phyloP scores from a whole-genome alignment of 495 filamentous ascomycete genomes.

The Sordaria brevicollis region DNA sequence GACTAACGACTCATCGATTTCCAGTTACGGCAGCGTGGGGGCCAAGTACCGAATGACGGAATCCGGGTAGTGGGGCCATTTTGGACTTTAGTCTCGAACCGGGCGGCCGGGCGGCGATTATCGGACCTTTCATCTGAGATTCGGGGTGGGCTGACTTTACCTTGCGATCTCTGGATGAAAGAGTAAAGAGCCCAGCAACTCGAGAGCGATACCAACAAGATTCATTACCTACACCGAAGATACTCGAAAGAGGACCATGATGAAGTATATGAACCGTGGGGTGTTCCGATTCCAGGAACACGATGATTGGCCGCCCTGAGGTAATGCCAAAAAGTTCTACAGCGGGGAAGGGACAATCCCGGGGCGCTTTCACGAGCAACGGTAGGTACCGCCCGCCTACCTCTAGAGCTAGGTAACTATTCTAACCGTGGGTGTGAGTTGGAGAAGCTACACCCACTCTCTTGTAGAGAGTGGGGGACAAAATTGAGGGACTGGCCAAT shows the following conservation, averaged over 20 bases:
- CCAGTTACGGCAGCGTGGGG: not conserved
- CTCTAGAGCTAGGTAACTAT: not conserved
- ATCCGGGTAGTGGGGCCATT: not conserved
- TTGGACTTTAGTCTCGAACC: not conserved
- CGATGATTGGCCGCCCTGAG: not conserved
- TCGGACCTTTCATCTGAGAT: not conserved
- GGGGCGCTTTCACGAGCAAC: not conserved
- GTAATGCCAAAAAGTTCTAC: not conserved
- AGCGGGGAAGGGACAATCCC: not conserved
- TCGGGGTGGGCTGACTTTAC: not conserved
- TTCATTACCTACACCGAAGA: not conserved
- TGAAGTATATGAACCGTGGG: not conserved
- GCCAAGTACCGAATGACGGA: not conserved
- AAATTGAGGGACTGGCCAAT: too few relatives aligned
- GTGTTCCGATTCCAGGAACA: not conserved
- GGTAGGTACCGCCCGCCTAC: not conserved
- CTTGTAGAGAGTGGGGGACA: too few relatives aligned
- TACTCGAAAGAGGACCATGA: not conserved
- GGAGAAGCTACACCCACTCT: too few relatives aligned
- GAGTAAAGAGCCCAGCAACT: not conserved
- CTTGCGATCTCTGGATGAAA: not conserved
- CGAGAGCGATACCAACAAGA: not conserved
- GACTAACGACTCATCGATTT: not conserved
- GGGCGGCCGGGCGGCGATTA: not conserved
- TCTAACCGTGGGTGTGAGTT: too few relatives aligned